A percentile compares a stretch with the other conserved stretches of the same genome.
These are phyloP conservation scores for Maudiozyma bulderi DNA, from an alignment of 805 yeast genomes.

Conservation along the genomic window DNA sequence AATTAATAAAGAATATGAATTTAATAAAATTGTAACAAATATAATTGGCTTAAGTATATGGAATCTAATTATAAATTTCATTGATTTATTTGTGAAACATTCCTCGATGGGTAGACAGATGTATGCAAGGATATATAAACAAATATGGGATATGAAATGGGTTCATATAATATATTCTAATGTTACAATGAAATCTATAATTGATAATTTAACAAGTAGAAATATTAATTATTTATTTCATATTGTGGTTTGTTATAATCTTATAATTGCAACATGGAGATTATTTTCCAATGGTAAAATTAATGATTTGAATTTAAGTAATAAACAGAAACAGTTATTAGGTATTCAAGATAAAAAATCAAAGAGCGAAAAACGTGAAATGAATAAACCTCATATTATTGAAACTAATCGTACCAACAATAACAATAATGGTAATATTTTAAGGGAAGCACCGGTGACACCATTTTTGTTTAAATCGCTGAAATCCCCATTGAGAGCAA, in stretches of 20 bases:
- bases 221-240: slow-evolving; percentile 21
- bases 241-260: slow-evolving; percentile 24
- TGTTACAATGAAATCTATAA: slow-evolving; percentile 5
- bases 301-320: slow-evolving; percentile 26
- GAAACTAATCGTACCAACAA: neutral
- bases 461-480: slow-evolving; percentile 24
- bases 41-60: slow-evolving; percentile 24
- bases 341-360: slow-evolving; percentile 19
- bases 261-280: slow-evolving; percentile 24
- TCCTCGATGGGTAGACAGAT: slow-evolving; percentile 9
- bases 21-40: slow-evolving; percentile 29
- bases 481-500: slow-evolving; percentile 19
- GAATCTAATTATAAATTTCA: slow-evolving; percentile 20
- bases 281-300: slow-evolving; percentile 25
- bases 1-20: slow-evolving; percentile 34
- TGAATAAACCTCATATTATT: slow-evolving; percentile 12
- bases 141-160: neutral
- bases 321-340: slow-evolving; percentile 28
- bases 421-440: too few species aligned
- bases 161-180: neutral
- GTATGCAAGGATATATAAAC: neutral
- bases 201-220: slow-evolving; percentile 6
- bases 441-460: slow-evolving; percentile 5
- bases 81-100: slow-evolving; percentile 11
- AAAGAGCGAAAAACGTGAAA: neutral